phyloP scores from a whole-genome alignment of 768 basidiomycete genomes.

The Hypsizygus marmoreus region DNA sequence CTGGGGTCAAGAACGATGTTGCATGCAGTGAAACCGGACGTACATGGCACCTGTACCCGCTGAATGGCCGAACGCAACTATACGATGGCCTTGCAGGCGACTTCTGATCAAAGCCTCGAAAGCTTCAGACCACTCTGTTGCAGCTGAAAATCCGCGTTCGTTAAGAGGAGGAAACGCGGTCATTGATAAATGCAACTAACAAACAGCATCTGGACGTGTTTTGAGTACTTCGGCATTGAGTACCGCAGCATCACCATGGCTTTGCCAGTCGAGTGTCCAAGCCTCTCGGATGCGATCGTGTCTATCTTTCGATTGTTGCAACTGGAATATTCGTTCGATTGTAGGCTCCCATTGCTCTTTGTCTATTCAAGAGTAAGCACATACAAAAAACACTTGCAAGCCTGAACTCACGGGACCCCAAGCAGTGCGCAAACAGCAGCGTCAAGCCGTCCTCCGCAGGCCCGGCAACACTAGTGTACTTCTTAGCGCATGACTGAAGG shows the following conservation, averaged over 20 bases:
- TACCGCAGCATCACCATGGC: conserved; percentile 37
- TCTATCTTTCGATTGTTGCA: conserved; percentile 19
- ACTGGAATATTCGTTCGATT: conserved; percentile 27
- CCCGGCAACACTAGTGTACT: conserved; percentile 9
- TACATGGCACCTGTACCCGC: conserved; percentile 33
- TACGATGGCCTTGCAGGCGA: conserved; percentile 20
- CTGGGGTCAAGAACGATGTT: not conserved
- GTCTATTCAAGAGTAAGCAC: conserved; percentile 20
- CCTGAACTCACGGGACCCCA: conserved; percentile 18
- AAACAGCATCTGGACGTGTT: conserved; percentile 22
- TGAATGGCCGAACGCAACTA: conserved; percentile 35
- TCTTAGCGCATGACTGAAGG: conserved; percentile 14
- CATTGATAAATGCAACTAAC: conserved; percentile 14
- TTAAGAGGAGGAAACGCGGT: not conserved
- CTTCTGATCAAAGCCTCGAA: conserved; percentile 15
- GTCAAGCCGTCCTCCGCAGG: conserved; percentile 13
- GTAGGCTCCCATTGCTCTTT: conserved; percentile 43
- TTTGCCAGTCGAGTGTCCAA: conserved; percentile 43
- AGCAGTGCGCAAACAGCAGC: conserved; percentile 16
- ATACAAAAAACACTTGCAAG: not conserved
- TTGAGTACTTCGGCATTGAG: conserved; percentile 30
- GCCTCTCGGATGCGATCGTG: conserved; percentile 35
- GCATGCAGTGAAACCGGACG: conserved; percentile 8
- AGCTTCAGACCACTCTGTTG: conserved; percentile 24
- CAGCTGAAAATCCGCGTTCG: conserved; percentile 16